Evolutionary conservation across 495 filamentous ascomycete species (phyloP).

Genomic region (Symbiotaphrina buchneri): DNA sequence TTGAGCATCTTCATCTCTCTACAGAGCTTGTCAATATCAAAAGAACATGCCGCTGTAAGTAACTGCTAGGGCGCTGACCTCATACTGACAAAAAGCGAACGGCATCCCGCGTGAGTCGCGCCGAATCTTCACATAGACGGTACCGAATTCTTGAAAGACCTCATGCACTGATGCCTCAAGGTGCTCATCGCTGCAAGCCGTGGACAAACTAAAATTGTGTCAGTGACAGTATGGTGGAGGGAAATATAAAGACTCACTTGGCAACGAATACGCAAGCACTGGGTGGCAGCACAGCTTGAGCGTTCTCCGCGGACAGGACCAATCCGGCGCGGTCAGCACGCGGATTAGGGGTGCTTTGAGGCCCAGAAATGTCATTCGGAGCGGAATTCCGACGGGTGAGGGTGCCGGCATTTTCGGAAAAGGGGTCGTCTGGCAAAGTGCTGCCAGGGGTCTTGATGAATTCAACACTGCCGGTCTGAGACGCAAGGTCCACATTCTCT

Average conservation of each 20-base stretch:
- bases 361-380: too few species aligned
- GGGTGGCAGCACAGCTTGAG: slow-evolving; percentile 29
- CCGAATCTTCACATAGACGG: slow-evolving; percentile 37
- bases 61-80: slow-evolving; percentile 16
- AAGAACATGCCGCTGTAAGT: neutral
- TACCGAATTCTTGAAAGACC: slow-evolving; percentile 26
- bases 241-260: slow-evolving; percentile 22
- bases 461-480: too few species aligned
- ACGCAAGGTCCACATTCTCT: too few species aligned
- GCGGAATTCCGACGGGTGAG: too few species aligned
- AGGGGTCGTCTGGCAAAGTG: too few species aligned
- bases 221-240: neutral
- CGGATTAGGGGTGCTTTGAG: too few species aligned
- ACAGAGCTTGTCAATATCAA: slow-evolving; percentile 8
- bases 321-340: neutral
- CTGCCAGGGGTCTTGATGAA: too few species aligned
- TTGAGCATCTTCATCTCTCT: slow-evolving; percentile 21
- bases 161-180: slow-evolving; percentile 28
- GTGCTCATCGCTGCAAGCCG: slow-evolving; percentile 20
- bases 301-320: slow-evolving; percentile 19
- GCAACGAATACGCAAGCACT: slow-evolving; percentile 39
- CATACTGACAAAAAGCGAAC: slow-evolving; percentile 39
- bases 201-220: slow-evolving; percentile 17
- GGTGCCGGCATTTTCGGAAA: too few species aligned
- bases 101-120: slow-evolving; percentile 33